Percentiles rank a stretch among this genome's conserved stretches.
Evolutionary conservation across 169 alveolate genomes (phyloP).

Genomic region (Plasmodium cynomolgi): DNA sequence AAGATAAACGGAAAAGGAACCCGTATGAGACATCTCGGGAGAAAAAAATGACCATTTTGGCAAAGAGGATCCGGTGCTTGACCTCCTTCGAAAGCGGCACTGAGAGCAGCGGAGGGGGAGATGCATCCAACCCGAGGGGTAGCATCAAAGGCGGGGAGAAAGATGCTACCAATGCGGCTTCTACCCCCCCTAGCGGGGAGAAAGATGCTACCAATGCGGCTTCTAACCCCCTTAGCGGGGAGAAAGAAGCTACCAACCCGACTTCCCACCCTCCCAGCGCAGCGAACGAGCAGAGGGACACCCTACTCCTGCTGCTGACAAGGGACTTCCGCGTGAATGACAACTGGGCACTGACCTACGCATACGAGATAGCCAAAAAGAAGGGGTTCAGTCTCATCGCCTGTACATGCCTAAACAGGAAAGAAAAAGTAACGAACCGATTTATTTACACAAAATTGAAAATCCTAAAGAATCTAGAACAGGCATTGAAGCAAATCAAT

Average conservation of each 20-base stretch:
- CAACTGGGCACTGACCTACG: slow-evolving; percentile 58
- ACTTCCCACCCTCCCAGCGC: not conserved
- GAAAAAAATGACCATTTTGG: slow-evolving; percentile 25
- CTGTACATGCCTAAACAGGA: slow-evolving; percentile 56
- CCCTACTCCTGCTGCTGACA: slow-evolving; percentile 26
- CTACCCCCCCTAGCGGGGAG: not conserved
- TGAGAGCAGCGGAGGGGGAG: not conserved
- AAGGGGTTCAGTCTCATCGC: slow-evolving; percentile 24
- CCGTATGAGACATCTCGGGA: slow-evolving; percentile 45
- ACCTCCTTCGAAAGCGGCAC: slow-evolving; percentile 19
- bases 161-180: not conserved
- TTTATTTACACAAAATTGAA: slow-evolving; percentile 41
- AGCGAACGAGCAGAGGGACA: not conserved
- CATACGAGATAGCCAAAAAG: slow-evolving; percentile 38
- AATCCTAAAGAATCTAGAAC: slow-evolving; percentile 62
- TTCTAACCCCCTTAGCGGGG: not conserved
- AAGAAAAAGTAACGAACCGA: slow-evolving; percentile 37
- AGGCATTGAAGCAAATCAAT: slow-evolving; percentile 27
- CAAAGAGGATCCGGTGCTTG: slow-evolving; percentile 33
- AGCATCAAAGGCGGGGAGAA: not conserved
- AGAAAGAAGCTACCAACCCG: not conserved
- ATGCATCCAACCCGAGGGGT: not conserved
- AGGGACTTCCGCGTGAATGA: slow-evolving; percentile 51
- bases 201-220: not conserved
- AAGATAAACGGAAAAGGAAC: slow-evolving; percentile 40